Evolutionary conservation across 2,329 filamentous ascomycete species (phyloP).

Genomic region (Decorospora gaudefroyi): DNA sequence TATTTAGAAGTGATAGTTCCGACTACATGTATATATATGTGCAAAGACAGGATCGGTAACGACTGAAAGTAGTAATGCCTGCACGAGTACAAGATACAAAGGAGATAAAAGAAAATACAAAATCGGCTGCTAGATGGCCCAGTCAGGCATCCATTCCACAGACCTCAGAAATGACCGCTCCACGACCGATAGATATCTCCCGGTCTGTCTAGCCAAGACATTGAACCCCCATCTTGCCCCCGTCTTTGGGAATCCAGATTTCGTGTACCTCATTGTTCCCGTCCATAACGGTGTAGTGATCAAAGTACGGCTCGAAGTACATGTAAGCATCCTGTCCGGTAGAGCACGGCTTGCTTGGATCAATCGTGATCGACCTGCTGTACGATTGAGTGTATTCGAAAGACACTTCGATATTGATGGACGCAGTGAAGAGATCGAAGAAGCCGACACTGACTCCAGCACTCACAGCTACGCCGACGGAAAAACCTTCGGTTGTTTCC

Average conservation of each 20-base stretch:
- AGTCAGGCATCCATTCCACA: no score
- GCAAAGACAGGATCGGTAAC: no score
- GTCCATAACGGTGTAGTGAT: background rate
- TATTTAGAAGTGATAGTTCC: no score
- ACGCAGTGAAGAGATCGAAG: slow-evolving; percentile 1
- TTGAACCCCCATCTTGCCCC: background rate
- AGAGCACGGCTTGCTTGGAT: background rate
- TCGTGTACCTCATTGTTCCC: background rate
- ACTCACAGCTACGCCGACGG: background rate
- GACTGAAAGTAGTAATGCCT: no score
- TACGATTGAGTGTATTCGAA: background rate
- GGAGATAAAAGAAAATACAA: no score
- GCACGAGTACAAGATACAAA: no score
- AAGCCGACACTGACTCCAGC: background rate
- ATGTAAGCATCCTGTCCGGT: background rate
- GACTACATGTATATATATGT: no score
- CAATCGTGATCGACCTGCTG: background rate
- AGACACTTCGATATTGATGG: background rate
- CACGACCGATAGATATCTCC: background rate
- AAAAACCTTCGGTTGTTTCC: background rate
- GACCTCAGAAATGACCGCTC: background rate
- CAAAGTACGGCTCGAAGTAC: background rate
- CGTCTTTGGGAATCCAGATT: background rate
- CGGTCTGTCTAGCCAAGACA: background rate
- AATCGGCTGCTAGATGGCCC: no score